phyloP scores from a whole-genome alignment of 1,139 yeast genomes.

The Magnusiomyces magnusii region DNA sequence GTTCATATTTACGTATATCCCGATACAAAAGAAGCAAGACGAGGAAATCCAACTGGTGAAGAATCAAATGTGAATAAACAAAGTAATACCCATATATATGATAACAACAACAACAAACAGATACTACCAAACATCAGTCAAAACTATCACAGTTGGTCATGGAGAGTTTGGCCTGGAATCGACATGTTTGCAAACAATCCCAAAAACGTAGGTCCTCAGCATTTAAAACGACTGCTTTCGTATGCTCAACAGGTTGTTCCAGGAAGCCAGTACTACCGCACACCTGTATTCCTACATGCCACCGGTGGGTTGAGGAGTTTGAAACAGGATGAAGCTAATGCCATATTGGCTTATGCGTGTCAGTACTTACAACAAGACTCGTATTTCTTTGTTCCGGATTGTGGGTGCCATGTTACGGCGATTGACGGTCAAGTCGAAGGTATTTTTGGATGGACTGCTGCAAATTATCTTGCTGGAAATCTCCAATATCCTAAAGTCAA shows the following conservation, averaged over 20 bases:
- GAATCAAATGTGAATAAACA: too few relatives aligned
- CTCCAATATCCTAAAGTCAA: conserved; percentile 46
- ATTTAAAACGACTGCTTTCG: conserved; percentile 46
- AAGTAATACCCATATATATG: too few relatives aligned
- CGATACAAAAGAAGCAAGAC: conserved; percentile 25
- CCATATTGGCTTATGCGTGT: conserved; percentile 49
- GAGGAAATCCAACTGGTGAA: conserved; percentile 8
- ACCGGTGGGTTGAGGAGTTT: conserved; percentile 77
- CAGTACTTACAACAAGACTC: conserved; percentile 45
- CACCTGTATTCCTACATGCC: conserved; percentile 71
- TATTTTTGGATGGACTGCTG: conserved; percentile 71
- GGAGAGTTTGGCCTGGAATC: too few relatives aligned
- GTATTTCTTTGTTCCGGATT: conserved; percentile 49
- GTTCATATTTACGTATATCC: conserved; percentile 67
- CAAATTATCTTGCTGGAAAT: conserved; percentile 60
- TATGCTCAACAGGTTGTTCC: conserved; percentile 56
- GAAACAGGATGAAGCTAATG: conserved; percentile 38
- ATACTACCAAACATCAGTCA: too few relatives aligned
- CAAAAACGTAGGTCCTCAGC: conserved; percentile 49
- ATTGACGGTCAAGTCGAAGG: conserved; percentile 79
- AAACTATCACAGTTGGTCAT: too few relatives aligned
- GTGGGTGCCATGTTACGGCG: conserved; percentile 49
- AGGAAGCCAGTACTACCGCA: conserved; percentile 53
- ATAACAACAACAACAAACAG: too few relatives aligned
- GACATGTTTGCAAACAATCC: conserved; percentile 46